Conservation (phyloP, 768 basidiomycete species). For the Fibroporia radiculosa region DNA sequence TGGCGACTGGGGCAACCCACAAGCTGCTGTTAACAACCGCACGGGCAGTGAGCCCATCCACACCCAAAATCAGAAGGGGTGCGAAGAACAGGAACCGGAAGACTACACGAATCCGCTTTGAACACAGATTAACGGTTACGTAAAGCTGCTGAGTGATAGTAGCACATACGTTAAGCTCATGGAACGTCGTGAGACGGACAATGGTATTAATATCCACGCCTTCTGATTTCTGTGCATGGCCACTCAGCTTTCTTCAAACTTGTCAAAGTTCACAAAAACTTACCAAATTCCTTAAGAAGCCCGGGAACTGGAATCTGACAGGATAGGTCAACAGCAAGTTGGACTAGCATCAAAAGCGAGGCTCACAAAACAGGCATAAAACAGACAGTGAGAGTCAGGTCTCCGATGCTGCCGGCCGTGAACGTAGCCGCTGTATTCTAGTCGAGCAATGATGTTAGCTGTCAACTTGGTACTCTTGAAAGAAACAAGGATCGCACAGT, state of each 20-base stretch:
- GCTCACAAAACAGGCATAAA: constrained; percentile 64
- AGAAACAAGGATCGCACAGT: constrained; percentile 28
- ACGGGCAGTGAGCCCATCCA: constrained; percentile 60
- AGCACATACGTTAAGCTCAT: constrained; percentile 67
- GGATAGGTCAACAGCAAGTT: background rate
- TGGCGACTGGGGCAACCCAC: constrained; percentile 20
- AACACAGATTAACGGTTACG: constrained; percentile 31
- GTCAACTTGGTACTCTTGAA: background rate
- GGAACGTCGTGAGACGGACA: constrained; percentile 70
- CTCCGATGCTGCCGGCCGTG: constrained; percentile 61
- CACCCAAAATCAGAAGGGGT: constrained; percentile 56
- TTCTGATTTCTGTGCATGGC: constrained; percentile 39
- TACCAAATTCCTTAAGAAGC: constrained; percentile 56
- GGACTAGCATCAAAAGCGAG: constrained; percentile 1
- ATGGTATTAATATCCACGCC: constrained; percentile 60
- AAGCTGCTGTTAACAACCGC: constrained; percentile 57
- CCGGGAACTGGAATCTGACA: constrained; percentile 51
- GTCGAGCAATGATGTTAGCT: constrained; percentile 16
- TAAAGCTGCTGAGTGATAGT: background rate
- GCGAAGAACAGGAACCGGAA: constrained; percentile 70
- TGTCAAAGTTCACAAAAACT: constrained; percentile 15
- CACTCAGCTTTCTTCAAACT: background rate
- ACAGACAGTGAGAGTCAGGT: constrained; percentile 63
- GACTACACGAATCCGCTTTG: constrained; percentile 61
- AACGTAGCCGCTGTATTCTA: constrained; percentile 68